A percentile compares a stretch with the other conserved stretches of the same genome.
Conservation (phyloP, 768 basidiomycete genomes). For the Pleurotus giganteus region DNA sequence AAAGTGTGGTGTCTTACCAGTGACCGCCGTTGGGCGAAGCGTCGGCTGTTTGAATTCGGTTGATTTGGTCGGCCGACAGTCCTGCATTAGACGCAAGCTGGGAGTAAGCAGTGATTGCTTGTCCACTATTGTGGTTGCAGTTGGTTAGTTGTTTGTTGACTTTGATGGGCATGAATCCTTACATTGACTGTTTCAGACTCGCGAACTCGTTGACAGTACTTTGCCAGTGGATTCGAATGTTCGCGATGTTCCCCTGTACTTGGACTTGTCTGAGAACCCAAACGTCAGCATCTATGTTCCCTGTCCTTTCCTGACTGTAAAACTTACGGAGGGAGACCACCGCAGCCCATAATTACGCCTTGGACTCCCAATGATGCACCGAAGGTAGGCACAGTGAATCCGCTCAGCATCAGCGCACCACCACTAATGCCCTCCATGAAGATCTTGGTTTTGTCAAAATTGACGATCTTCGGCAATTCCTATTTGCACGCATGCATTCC, state of each 20-base stretch:
- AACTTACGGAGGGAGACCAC: conserved; percentile 23
- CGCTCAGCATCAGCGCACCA: conserved; percentile 23
- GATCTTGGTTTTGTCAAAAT: conserved; percentile 22
- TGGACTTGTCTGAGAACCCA: conserved; percentile 18
- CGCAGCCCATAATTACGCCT: conserved; percentile 23
- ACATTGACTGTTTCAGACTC: conserved; percentile 21
- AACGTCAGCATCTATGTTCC: background rate
- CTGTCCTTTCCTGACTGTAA: background rate
- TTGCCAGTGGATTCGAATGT: conserved; percentile 23
- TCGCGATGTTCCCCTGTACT: conserved; percentile 24
- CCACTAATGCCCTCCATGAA: conserved; percentile 28
- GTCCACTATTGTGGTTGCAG: conserved; percentile 14
- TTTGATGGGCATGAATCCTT: background rate
- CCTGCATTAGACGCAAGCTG: conserved; percentile 18
- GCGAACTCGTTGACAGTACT: conserved; percentile 23
- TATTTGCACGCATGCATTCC: background rate
- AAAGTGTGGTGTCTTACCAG: conserved; percentile 16
- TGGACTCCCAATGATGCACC: conserved; percentile 22
- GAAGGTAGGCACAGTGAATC: conserved; percentile 24
- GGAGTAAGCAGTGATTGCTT: conserved; percentile 21
- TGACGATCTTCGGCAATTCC: conserved; percentile 23
- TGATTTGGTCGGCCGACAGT: conserved; percentile 14
- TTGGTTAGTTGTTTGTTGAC: background rate
- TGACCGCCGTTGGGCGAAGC: conserved; percentile 23
- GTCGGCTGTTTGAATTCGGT: conserved; percentile 21